Evolutionary conservation across 1,284 basidiomycete genomes (phyloP), one percentile per base, ranked within the genome.

Genomic region (Naganishia cerealis): DNA sequence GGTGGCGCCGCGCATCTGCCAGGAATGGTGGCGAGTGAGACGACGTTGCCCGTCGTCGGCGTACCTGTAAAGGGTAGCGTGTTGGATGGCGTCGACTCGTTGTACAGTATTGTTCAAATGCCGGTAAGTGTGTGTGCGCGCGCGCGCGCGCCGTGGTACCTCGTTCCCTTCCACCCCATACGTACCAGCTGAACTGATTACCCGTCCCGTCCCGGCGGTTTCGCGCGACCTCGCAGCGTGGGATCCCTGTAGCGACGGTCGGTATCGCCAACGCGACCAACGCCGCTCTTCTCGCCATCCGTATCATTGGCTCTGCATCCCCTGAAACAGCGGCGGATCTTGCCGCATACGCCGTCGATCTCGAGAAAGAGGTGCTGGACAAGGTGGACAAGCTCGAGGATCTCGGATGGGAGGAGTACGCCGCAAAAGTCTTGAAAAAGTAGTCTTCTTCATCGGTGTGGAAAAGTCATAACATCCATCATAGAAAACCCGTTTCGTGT

Each of bases 71-170:
- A 95, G 78, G 94, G 92, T 15, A 94, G 91, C 78, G 86, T 88
- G 0, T 83, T 99, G 26, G 95, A 97, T 79, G 95, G 95, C 5
- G 94, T 99, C 0, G 95, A 99, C 81, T 94, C 92, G 26, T 81
- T 99, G 72, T 89, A 97, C 79, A 94, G 91, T 77, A 99, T 99
- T 74, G 92, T 99, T 13, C 95, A 99, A 83, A 99, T 99, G 95
- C 95, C 95, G 18, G 92, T 94, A 75, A 75, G 90, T 67, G 24
- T n/a, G n/a, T n/a, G n/a, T n/a, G n/a, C n/a, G n/a, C n/a, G n/a
- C n/a, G n/a, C n/a, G n/a, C n/a, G n/a, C n/a, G n/a, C n/a, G n/a
- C n/a, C 59, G 24, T 6, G 29, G 29, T 6, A 33, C 6, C 29
- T 21, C n/a, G 5, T 42, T 15, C 38, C 7, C 56, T 40, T 50